A percentile compares a stretch with the other conserved stretches of the same genome.
Evolutionary conservation across 768 basidiomycete genomes (phyloP).

Genomic region (Amanita molliuscula): DNA sequence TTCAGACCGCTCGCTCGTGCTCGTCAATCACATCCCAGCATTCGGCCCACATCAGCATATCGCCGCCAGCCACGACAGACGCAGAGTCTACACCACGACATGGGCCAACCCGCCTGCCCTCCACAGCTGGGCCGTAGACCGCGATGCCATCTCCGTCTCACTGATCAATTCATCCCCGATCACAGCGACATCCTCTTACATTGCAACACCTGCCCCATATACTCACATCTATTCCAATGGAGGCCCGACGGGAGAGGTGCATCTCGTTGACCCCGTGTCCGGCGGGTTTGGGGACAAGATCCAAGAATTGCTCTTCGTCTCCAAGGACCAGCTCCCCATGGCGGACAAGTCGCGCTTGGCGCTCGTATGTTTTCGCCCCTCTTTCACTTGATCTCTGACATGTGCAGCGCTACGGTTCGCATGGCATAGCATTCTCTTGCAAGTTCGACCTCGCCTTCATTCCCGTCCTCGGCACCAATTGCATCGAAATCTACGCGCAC

Average conservation of each 20-base stretch:
- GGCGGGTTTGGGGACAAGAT: conserved; percentile 32
- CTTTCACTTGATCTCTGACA: not conserved
- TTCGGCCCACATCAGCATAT: conserved; percentile 46
- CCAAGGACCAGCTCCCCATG: conserved; percentile 25
- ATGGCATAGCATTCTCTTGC: conserved; percentile 37
- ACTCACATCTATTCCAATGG: conserved; percentile 39
- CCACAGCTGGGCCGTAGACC: conserved; percentile 33
- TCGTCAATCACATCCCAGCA: conserved; percentile 30
- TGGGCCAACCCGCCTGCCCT: conserved; percentile 40
- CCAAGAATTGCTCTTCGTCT: conserved; percentile 38
- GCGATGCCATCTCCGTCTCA: not conserved
- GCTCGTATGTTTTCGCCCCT: conserved; percentile 21
- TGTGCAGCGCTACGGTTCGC: conserved; percentile 37
- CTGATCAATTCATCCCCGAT: conserved; percentile 36
- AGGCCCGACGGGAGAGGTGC: conserved; percentile 41
- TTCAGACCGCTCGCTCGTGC: conserved; percentile 23
- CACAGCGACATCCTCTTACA: conserved; percentile 46
- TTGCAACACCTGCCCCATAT: conserved; percentile 36
- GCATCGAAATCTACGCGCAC: conserved; percentile 36
- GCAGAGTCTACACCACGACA: conserved; percentile 35
- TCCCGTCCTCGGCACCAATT: conserved; percentile 37
- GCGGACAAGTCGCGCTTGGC: conserved; percentile 43
- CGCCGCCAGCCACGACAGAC: conserved; percentile 23
- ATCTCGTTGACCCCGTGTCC: conserved; percentile 22
- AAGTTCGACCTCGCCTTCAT: conserved; percentile 29